These are phyloP conservation scores for Triticum turgidum DNA, from an alignment of 176 grass and related monocot genomes.

Conservation along the genomic window DNA sequence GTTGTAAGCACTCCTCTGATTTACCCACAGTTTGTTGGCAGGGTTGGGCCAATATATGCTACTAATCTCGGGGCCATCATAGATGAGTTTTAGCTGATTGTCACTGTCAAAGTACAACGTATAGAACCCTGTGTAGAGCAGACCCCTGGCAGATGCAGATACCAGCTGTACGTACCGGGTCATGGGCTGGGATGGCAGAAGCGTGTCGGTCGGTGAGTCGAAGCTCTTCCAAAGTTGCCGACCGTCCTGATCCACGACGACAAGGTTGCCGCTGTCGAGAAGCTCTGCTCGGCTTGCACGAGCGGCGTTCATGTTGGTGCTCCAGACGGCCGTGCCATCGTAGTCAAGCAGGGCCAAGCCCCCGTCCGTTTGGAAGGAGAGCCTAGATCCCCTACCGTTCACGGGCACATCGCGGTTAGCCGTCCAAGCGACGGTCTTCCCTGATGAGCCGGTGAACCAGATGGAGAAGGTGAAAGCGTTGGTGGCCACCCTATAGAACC, in stretches of 20 bases:
- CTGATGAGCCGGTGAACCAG: constrained; percentile 27
- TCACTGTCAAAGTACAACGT: constrained; percentile 44
- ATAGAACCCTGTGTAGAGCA: constrained; percentile 46
- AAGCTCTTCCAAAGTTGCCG: constrained; percentile 37
- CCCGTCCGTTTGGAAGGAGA: constrained; percentile 16
- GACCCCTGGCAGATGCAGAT: constrained; percentile 28
- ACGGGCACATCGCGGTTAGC: constrained; percentile 59
- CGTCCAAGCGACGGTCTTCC: constrained; percentile 40
- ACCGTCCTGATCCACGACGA: constrained; percentile 7
- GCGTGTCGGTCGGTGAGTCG: constrained; percentile 49
- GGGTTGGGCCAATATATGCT: constrained; percentile 59
- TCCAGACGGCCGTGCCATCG: constrained; percentile 38
- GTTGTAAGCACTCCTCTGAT: constrained; percentile 31
- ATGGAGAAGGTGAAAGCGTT: constrained; percentile 67
- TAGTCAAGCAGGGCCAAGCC: constrained; percentile 30
- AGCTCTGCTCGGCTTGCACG: not conserved
- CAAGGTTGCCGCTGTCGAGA: constrained; percentile 42
- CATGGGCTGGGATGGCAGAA: constrained; percentile 45
- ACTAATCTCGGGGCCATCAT: constrained; percentile 29
- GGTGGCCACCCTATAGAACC: constrained; percentile 59
- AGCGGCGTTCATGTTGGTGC: constrained; percentile 15
- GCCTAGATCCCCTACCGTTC: constrained; percentile 49
- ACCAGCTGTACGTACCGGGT: constrained; percentile 35
- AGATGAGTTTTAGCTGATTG: constrained; percentile 50
- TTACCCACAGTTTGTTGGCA: not conserved